These are phyloP conservation scores for Fusarium vanettenii DNA, from an alignment of 2,329 filamentous ascomycete genomes.

Conservation along the genomic window DNA sequence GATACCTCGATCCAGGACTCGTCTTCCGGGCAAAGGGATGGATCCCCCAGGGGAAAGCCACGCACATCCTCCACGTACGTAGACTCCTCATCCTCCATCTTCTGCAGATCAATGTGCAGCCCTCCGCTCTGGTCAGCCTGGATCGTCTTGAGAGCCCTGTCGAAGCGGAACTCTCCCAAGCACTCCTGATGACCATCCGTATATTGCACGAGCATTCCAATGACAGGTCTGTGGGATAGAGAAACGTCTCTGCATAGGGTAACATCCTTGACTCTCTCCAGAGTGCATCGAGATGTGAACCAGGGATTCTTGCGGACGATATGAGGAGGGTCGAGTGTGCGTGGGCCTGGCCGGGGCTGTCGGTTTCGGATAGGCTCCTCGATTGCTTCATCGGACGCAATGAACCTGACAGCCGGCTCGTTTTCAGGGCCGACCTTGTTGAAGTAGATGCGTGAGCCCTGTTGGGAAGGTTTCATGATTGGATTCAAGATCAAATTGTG, in stretches of 20 bases:
- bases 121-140: neutral
- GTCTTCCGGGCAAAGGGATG: neutral
- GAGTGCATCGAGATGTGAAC: neutral
- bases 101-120: neutral
- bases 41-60: neutral
- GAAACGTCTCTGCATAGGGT: neutral
- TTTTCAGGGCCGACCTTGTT: neutral
- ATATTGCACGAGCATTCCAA: neutral
- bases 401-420: neutral
- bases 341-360: neutral
- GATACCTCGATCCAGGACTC: neutral
- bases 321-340: too few species aligned
- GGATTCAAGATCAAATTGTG: neutral
- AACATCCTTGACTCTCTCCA: neutral
- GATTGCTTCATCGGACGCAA: neutral
- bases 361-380: neutral
- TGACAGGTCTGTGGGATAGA: neutral
- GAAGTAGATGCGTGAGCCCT: neutral
- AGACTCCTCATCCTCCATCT: neutral
- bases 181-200: neutral
- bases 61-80: neutral
- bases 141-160: neutral
- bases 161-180: neutral
- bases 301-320: neutral
- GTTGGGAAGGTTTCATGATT: neutral